Percentiles rank a stretch among this genome's conserved stretches.
Evolutionary conservation across 192 early-diverging fungal species (phyloP).

Genomic region (Oehlia diaphana): DNA sequence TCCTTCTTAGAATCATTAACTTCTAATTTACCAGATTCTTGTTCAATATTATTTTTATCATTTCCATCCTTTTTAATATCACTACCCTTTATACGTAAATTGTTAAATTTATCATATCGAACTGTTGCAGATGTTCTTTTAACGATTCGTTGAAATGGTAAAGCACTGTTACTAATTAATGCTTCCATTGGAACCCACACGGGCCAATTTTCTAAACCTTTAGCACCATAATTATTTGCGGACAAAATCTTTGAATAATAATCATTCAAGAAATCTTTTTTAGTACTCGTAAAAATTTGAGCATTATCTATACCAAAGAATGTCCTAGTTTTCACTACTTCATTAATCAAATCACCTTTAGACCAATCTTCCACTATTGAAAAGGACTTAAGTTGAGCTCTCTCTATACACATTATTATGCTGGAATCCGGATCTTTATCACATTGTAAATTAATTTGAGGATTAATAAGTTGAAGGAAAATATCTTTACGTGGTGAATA

Average conservation of each 20-base stretch:
- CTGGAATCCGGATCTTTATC: slow-evolving; percentile 48
- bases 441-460: slow-evolving; percentile 71
- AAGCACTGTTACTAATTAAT: slow-evolving; percentile 49
- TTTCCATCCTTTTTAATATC: slow-evolving; percentile 27
- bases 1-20: slow-evolving; percentile 20
- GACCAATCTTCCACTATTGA: slow-evolving; percentile 52
- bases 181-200: slow-evolving; percentile 74
- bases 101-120: slow-evolving; percentile 69
- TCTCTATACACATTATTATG: slow-evolving; percentile 57
- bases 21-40: neutral
- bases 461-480: slow-evolving; percentile 66
- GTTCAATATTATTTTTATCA: slow-evolving; percentile 12
- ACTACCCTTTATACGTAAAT: slow-evolving; percentile 59
- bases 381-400: slow-evolving; percentile 58
- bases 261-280: slow-evolving; percentile 46
- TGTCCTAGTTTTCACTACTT: slow-evolving; percentile 64
- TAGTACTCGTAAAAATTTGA: slow-evolving; percentile 61
- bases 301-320: slow-evolving; percentile 64
- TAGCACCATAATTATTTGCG: slow-evolving; percentile 50
- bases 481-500: slow-evolving; percentile 58
- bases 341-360: slow-evolving; percentile 43
- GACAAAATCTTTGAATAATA: slow-evolving; percentile 35
- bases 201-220: slow-evolving; percentile 53
- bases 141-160: slow-evolving; percentile 60
- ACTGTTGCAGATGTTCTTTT: slow-evolving; percentile 53